Base-by-base conservation (phyloP, 495 filamentous ascomycete species). In the Penicillium desertorum region DNA sequence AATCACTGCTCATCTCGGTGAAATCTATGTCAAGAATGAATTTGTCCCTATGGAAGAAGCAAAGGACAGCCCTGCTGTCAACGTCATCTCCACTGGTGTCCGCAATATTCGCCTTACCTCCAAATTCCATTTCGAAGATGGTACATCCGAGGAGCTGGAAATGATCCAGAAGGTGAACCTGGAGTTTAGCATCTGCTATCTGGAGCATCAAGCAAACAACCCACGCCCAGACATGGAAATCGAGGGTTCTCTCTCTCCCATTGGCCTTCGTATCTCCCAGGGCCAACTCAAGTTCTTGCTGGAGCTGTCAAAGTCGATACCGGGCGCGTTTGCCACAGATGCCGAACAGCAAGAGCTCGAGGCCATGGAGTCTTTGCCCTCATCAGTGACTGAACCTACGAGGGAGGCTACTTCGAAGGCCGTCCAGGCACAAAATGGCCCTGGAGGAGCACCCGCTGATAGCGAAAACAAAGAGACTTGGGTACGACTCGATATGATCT, bases 161-260 rank as follows among this genome's bases (percentile, higher is more conserved):
- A 88, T 98, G 75, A 92, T 98, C 56, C 91, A 98, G 65, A 92
- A 97, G 61, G 90, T 98, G 16, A 93, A 98, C 66, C 77, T 98
- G 36, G 89, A 88, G 34, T 97, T 97, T 73, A 88, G 87, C 48
- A 84, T 98, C 56, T 96, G 88, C 23, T 92, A 95, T 65, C 81
- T 90, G 6, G 94, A 98, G 63, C 94, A 98, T 66, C 84, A 85
- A 55, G 71, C 81, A 37, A 87, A 88, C 45, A 78, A 82, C 51
- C 84, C 93, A 60, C 84, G 94, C 52, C 94, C 94, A 8, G 94
- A 98, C 63, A 83, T 92, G 60, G 94, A 98, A 74, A 85, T 97
- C 14, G 87, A 92, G 68, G 91, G 94, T 11, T 86, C 77, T 49
- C 89, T 98, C 86, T 95, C 92, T 34, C 88, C 96, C 43, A 84